Evolutionary conservation across 164 flowering plant species (phyloP).

Genomic region (Macadamia integrifolia): DNA sequence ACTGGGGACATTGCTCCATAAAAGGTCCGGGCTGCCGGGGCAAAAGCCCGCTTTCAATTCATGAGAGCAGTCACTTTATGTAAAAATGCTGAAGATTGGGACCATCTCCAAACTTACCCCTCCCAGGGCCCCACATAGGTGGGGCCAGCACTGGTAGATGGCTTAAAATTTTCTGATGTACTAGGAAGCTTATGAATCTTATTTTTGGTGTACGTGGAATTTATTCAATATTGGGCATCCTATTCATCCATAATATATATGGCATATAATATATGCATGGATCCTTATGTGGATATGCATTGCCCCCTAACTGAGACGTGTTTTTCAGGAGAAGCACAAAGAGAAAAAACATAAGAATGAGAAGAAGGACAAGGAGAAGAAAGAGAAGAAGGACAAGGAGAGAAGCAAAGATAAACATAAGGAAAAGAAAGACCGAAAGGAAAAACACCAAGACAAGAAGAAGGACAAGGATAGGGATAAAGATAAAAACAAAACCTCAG

Average conservation of each 20-base stretch:
- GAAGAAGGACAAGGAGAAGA: conserved; percentile 46
- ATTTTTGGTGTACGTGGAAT: background rate
- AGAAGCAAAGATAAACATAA: conserved; percentile 37
- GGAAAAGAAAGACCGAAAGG: conserved; percentile 67
- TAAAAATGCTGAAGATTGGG: too few species aligned
- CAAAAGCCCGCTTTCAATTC: too few species aligned
- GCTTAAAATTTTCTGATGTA: too few species aligned
- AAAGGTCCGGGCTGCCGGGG: too few species aligned
- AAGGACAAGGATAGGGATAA: conserved; percentile 49
- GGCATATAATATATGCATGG: background rate
- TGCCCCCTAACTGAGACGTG: conserved; percentile 7
- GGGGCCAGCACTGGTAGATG: too few species aligned
- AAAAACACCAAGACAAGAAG: conserved; percentile 53
- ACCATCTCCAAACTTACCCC: too few species aligned
- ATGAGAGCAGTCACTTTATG: too few species aligned
- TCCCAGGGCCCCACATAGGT: too few species aligned
- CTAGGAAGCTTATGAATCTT: background rate
- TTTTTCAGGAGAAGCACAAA: conserved; percentile 60
- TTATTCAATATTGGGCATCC: too few species aligned
- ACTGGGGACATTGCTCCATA: too few species aligned
- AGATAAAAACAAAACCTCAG: conserved; percentile 25
- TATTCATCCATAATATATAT: too few species aligned
- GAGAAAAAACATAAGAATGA: conserved; percentile 62
- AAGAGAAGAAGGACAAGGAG: conserved; percentile 32
- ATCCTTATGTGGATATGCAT: background rate